Percentiles rank a stretch among this genome's conserved stretches.
Evolutionary conservation across 2,329 filamentous ascomycete species (phyloP).

Genomic region (Sporothrix humicola): DNA sequence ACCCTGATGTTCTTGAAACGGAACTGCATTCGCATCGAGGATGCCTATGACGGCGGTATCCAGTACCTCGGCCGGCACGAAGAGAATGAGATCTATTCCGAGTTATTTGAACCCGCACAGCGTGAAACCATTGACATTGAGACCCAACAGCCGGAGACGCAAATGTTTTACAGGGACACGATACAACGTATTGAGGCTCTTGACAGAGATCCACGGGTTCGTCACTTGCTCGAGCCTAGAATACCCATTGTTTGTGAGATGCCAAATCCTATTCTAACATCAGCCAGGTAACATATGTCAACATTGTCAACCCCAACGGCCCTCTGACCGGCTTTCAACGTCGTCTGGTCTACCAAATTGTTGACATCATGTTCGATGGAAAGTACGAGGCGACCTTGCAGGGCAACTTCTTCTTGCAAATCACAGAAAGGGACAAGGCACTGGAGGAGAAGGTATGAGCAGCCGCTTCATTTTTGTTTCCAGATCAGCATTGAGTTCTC

Average conservation of each 20-base stretch:
- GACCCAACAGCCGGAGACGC: conserved; percentile 28
- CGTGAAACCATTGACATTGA: conserved; percentile 22
- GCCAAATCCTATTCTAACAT: background rate
- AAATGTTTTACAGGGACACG: conserved; percentile 35
- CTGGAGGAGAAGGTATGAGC: conserved; percentile 2
- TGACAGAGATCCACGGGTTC: too few species aligned
- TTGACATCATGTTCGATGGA: conserved; percentile 38
- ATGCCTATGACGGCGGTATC: conserved; percentile 42
- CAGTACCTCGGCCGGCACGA: conserved; percentile 44
- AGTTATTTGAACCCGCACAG: conserved; percentile 18
- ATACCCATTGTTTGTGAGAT: too few species aligned
- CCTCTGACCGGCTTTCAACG: conserved; percentile 42
- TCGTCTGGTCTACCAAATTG: conserved; percentile 41
- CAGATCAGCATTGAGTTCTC: too few species aligned
- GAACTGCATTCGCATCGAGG: conserved; percentile 41
- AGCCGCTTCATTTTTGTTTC: background rate
- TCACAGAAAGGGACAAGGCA: conserved; percentile 32
- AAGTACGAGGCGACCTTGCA: conserved; percentile 35
- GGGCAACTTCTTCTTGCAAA: conserved; percentile 36
- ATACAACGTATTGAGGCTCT: too few species aligned
- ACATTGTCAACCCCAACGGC: conserved; percentile 39
- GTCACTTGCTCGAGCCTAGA: too few species aligned
- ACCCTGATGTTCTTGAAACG: conserved; percentile 44
- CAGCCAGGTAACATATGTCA: conserved; percentile 25
- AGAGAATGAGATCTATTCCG: conserved; percentile 27